phyloP scores from a whole-genome alignment of 306 rosid genomes.

The Trichosanthes cucumerina region DNA sequence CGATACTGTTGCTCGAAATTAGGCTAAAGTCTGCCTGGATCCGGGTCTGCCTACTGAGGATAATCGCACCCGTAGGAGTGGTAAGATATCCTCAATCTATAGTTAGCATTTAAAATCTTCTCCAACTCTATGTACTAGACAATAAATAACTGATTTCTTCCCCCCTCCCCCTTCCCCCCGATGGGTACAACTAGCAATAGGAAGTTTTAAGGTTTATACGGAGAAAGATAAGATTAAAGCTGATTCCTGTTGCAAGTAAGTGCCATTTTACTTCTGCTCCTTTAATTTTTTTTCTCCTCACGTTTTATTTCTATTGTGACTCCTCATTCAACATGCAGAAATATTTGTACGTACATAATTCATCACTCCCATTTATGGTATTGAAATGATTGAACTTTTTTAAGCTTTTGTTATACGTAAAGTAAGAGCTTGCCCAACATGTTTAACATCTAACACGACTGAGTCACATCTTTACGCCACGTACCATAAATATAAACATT shows the following conservation, averaged over 20 bases:
- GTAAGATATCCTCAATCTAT: conserved; percentile 8
- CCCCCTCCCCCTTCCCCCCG: neutral
- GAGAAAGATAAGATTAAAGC: conserved; percentile 31
- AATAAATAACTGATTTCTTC: neutral
- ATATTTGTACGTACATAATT: neutral
- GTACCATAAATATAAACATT: neutral
- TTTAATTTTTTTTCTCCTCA: neutral
- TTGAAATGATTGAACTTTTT: neutral
- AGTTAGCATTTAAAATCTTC: neutral
- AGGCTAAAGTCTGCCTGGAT: conserved; percentile 33
- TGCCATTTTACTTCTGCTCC: neutral
- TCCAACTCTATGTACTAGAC: neutral
- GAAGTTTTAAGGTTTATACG: conserved; percentile 37
- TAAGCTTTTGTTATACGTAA: neutral
- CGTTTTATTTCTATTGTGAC: neutral
- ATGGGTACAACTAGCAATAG: conserved; percentile 25
- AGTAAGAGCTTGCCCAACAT: neutral
- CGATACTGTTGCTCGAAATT: neutral
- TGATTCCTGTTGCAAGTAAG: conserved; percentile 32
- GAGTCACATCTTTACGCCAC: neutral
- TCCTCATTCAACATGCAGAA: neutral
- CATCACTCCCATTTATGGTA: neutral
- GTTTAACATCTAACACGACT: neutral
- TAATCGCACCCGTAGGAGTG: conserved; percentile 25
- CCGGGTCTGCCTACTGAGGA: conserved; percentile 23